phyloP scores from a whole-genome alignment of 331 rosid genomes.

The Arachis monticola region DNA sequence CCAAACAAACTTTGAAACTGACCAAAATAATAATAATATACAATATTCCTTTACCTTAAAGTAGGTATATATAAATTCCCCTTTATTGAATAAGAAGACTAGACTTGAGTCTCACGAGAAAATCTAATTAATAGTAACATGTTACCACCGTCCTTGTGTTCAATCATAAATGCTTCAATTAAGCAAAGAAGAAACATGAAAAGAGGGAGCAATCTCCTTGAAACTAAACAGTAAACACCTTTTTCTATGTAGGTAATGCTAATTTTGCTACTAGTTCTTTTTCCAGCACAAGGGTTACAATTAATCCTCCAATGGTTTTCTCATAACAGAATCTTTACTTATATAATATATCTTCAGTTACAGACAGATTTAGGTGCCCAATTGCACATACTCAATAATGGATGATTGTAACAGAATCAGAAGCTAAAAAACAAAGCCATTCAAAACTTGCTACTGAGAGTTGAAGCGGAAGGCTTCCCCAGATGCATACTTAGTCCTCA shows the following conservation, averaged over 20 bases:
- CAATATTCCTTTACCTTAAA: no score
- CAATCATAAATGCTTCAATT: neutral
- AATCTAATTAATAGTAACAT: no score
- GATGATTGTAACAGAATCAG: constrained; percentile 18
- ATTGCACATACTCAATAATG: constrained; percentile 41
- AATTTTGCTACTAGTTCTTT: constrained; percentile 1
- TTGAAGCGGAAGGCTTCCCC: constrained; percentile 59
- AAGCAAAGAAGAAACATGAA: neutral
- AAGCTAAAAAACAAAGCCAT: constrained; percentile 10
- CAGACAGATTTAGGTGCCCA: constrained; percentile 23
- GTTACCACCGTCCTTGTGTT: no score
- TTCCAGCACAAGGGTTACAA: constrained; percentile 29
- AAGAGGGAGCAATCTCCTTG: constrained; percentile 8
- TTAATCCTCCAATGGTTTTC: constrained; percentile 17
- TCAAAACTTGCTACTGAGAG: constrained; percentile 37
- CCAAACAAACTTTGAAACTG: no score
- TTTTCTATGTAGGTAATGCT: constrained; percentile 24
- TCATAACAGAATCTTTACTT: constrained; percentile 33
- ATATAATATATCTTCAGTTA: constrained; percentile 41
- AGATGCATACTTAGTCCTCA: constrained; percentile 68
- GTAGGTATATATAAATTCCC: no score
- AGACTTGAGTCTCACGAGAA: no score
- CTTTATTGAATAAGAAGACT: no score
- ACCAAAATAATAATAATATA: no score
- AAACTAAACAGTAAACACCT: neutral